These are phyloP conservation scores for Diaporthe eres DNA, from an alignment of 2,329 filamentous ascomycete species.

Conservation along the genomic window DNA sequence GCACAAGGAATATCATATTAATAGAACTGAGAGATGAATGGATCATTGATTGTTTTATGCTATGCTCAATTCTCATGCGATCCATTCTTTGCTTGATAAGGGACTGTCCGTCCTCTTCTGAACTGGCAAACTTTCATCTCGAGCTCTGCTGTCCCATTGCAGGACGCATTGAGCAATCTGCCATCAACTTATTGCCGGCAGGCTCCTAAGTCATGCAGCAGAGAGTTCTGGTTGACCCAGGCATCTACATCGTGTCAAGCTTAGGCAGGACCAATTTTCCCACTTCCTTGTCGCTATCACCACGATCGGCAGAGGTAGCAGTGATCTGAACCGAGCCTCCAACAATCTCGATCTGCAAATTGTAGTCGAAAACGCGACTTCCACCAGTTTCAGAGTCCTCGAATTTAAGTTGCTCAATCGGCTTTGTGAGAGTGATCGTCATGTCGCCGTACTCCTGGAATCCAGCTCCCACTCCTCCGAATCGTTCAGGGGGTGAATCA, in stretches of 20 bases:
- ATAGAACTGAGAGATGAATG: too few species aligned
- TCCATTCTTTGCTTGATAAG: too few species aligned
- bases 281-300: not conserved
- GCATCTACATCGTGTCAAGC: not conserved
- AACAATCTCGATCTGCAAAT: not conserved
- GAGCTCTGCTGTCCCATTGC: not conserved
- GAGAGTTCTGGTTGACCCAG: rapidly evolving
- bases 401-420: not conserved
- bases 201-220: not conserved
- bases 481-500: not conserved
- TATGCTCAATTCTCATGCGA: too few species aligned
- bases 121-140: too few species aligned
- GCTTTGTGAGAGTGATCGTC: not conserved
- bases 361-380: not conserved
- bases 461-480: rapidly evolving
- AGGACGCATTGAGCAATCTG: not conserved
- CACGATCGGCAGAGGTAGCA: not conserved
- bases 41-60: too few species aligned
- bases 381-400: rapidly evolving
- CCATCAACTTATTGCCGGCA: not conserved
- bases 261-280: not conserved
- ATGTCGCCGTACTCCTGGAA: not conserved
- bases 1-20: too few species aligned
- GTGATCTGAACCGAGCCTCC: not conserved
- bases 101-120: not conserved